These are phyloP conservation scores for Cryptococcus wingfieldii DNA, from an alignment of 1,284 basidiomycete genomes.

Conservation along the genomic window DNA sequence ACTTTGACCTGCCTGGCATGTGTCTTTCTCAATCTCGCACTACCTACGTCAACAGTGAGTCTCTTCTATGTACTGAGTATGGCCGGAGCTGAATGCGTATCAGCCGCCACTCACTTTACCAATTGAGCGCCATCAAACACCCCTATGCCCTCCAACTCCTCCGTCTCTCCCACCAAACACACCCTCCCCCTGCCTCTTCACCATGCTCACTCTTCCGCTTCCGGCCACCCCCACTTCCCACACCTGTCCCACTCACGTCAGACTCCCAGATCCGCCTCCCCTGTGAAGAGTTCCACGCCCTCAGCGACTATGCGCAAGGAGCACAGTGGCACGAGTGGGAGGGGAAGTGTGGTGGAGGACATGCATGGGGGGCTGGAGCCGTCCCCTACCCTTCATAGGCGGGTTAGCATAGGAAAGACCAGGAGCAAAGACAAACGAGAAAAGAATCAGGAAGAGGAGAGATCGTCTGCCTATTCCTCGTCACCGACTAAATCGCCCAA, in stretches of 20 bases:
- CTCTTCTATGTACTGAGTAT: neutral
- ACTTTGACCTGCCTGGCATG: slow-evolving; percentile 5
- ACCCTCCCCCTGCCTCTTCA: slow-evolving; percentile 5
- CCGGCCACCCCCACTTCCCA: slow-evolving; percentile 4
- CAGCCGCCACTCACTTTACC: neutral
- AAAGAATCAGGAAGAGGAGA: too few species aligned
- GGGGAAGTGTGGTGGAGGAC: too few species aligned
- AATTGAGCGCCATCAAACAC: neutral
- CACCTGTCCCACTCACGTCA: slow-evolving; percentile 3
- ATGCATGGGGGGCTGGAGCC: too few species aligned
- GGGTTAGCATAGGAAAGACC: too few species aligned
- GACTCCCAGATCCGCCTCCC: neutral
- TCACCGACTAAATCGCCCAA: slow-evolving; percentile 13
- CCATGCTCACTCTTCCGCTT: slow-evolving; percentile 2
- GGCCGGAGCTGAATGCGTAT: neutral
- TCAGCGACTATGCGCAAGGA: too few species aligned
- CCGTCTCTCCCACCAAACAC: slow-evolving; percentile 7
- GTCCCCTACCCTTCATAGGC: too few species aligned
- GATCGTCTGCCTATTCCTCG: slow-evolving; percentile 2
- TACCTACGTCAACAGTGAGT: neutral
- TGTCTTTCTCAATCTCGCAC: neutral
- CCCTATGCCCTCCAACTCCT: slow-evolving; percentile 3
- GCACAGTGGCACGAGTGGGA: too few species aligned
- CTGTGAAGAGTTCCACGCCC: neutral
- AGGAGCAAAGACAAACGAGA: too few species aligned